Evolutionary conservation across 192 early-diverging fungal species (phyloP).

Genomic region (Dimargaris verticillata): DNA sequence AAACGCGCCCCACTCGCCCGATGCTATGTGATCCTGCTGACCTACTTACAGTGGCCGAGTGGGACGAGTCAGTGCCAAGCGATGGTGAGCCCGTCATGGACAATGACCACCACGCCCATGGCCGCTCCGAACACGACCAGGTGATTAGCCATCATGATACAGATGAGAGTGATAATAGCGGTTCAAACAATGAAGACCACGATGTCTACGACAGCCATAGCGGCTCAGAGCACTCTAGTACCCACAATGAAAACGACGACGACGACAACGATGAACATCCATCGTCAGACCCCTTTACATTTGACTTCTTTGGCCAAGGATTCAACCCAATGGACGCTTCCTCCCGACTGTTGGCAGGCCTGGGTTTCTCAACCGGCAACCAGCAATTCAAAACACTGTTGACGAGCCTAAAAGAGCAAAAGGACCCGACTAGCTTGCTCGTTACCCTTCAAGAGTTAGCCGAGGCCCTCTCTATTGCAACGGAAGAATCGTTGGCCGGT

Average conservation of each 20-base stretch:
- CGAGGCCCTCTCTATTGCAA: constrained; percentile 58
- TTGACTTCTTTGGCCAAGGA: not conserved
- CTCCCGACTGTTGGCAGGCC: not conserved
- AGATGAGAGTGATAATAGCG: constrained; percentile 15
- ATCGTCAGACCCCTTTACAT: not conserved
- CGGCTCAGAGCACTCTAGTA: constrained; percentile 6
- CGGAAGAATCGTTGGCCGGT: constrained; percentile 45
- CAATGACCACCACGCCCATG: constrained; percentile 7
- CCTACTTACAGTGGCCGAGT: constrained; percentile 20
- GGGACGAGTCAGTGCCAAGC: constrained; percentile 21
- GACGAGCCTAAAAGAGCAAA: constrained; percentile 31
- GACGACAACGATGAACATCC: constrained; percentile 18
- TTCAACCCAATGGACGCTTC: not conserved
- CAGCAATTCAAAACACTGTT: constrained; percentile 40
- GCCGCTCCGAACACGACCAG: not conserved
- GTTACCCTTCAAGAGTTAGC: constrained; percentile 75
- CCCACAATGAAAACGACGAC: constrained; percentile 17
- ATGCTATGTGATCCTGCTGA: constrained; percentile 11
- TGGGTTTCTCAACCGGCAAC: constrained; percentile 11
- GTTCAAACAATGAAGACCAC: constrained; percentile 15
- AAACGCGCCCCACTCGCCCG: too few relatives aligned
- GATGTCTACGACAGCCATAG: constrained; percentile 21
- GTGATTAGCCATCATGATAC: constrained; percentile 3
- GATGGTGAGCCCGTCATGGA: not conserved
- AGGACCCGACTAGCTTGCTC: constrained; percentile 51